phyloP scores from a whole-genome alignment of 2,329 filamentous ascomycete species.

The Calcarisporium arbuscula region DNA sequence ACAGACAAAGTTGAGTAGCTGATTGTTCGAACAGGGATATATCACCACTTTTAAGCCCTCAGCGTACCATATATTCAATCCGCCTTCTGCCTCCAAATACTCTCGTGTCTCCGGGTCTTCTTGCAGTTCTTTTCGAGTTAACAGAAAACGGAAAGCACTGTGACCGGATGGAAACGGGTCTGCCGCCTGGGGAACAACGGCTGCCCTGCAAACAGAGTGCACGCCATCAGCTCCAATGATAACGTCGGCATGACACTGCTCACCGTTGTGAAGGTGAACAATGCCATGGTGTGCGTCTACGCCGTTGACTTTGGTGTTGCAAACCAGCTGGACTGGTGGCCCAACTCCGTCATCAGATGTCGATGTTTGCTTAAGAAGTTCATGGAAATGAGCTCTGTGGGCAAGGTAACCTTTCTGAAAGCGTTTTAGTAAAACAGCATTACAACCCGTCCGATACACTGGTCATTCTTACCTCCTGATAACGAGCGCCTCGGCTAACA shows the following conservation, averaged over 20 bases:
- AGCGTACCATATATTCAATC: constrained; percentile 30
- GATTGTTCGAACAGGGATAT: constrained; percentile 40
- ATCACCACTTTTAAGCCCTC: constrained; percentile 37
- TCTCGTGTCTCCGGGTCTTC: too few species aligned
- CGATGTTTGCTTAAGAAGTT: not conserved
- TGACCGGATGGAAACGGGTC: constrained; percentile 12
- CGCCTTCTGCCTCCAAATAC: too few species aligned
- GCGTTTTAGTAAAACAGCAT: too few species aligned
- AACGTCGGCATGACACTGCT: not conserved
- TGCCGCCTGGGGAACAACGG: constrained; percentile 41
- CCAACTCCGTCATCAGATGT: not conserved
- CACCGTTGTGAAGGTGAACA: not conserved
- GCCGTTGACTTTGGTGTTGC: not conserved
- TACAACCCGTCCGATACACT: too few species aligned
- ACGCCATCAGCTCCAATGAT: not conserved
- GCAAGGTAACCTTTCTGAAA: not conserved
- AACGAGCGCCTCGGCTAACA: not conserved
- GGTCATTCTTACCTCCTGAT: too few species aligned
- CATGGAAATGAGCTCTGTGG: not conserved
- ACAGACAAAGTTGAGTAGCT: constrained; percentile 41
- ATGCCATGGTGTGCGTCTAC: not conserved
- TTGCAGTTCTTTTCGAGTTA: too few species aligned
- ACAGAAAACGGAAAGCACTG: too few species aligned
- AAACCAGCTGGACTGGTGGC: not conserved
- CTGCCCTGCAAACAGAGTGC: constrained; percentile 36